These are phyloP conservation scores for Fusarium piperis DNA, from an alignment of 2,329 filamentous ascomycete genomes.

Conservation along the genomic window DNA sequence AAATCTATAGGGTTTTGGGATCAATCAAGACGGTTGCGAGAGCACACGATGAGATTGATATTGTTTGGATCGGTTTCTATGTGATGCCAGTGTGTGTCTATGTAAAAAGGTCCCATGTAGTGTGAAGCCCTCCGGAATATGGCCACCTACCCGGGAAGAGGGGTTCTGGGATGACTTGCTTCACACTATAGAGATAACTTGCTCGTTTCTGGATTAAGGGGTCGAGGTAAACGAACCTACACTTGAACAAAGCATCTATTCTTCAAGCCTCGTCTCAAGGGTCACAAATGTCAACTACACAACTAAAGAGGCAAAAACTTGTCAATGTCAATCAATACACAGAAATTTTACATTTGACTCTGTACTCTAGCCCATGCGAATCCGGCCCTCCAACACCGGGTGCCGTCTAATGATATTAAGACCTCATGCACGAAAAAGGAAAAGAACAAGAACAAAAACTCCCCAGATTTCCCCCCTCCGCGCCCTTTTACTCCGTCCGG, in stretches of 20 bases:
- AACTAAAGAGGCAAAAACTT: not conserved
- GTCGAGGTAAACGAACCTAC: not conserved
- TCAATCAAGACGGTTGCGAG: constrained; percentile 4
- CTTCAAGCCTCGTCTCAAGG: not conserved
- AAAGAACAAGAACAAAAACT: constrained; percentile 17
- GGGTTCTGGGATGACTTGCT: no score
- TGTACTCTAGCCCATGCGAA: constrained; percentile 21
- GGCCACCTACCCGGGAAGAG: no score
- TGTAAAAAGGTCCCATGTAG: not conserved
- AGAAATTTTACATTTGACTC: constrained; percentile 11
- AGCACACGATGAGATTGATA: not conserved
- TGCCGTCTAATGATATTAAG: constrained; percentile 29
- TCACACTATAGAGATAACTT: no score
- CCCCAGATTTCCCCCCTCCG: constrained; percentile 16
- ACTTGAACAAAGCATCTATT: not conserved
- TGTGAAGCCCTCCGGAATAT: not conserved
- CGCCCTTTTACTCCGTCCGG: constrained; percentile 29
- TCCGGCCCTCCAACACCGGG: constrained; percentile 5
- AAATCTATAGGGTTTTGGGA: constrained; percentile 7
- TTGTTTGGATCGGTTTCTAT: not conserved
- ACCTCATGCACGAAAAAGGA: not conserved
- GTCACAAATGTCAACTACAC: not conserved
- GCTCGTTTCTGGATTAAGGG: no score
- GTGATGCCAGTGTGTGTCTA: not conserved
- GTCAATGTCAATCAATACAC: constrained; percentile 5